Base-by-base conservation (phyloP, 305 asterid genomes). In the Caryopteris hybrid region DNA sequence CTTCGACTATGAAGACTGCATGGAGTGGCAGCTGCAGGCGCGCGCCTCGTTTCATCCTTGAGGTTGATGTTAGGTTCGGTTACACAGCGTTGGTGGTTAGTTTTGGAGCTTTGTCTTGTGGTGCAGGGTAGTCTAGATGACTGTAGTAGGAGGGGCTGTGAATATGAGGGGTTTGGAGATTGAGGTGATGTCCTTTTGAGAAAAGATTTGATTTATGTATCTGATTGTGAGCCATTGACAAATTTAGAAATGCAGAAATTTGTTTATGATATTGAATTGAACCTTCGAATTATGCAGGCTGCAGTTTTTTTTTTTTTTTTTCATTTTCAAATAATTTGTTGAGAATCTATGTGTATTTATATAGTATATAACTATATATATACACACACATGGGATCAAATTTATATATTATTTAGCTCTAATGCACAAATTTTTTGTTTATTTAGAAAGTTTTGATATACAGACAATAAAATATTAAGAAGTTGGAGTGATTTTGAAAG, bases 1-100 rank as follows among this genome's bases (percentile, higher is more conserved):
- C 74, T 89, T 95, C 4, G 95, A 92, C 64, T 76, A 76, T 14
- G 97, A 86, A 56, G 95, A 95, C 62, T 86, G 91, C 69, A 71
- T 76, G 86, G 97, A 86, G 66, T 86, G 97, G 96, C 94, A 86
- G 75, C 12, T 73, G 67, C 92, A 79, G 47, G 71, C 78, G 10
- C 79, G 84, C 39, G 74, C 79, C 51, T 81, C 92, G 34, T 79
- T 86, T 74, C 78, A 67, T 45, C 43, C 78, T 62, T 86, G 78
- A 85, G 2, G 31, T 1, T 25, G 31, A 4, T 25, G 31, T 2
- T 25, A 25, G 31, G 31, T 25, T 25, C 36, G 36, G 6, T 31
- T 31, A 8, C 36, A 8, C 36, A 31, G 36, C 36, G 3, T 31
- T 1, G 36, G 6, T 3, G 36, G 3, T 31, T 31, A 31, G 36